Percentiles rank a stretch among this genome's conserved stretches.
Conservation (phyloP, 306 rosid species). For the Cucurbita maxima region DNA sequence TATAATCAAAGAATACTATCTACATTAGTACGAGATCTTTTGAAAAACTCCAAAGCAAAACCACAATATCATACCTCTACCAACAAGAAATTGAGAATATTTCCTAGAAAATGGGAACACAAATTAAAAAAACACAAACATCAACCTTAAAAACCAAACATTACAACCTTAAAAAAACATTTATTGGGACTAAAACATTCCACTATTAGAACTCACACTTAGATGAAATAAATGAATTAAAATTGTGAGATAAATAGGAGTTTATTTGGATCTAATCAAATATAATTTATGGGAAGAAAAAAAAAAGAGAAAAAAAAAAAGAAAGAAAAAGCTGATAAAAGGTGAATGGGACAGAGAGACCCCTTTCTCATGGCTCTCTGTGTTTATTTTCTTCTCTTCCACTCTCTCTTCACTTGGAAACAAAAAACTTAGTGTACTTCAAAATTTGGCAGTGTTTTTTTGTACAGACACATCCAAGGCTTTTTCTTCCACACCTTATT, state of each 20-base stretch:
- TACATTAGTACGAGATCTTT: fast-evolving
- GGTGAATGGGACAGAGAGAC: neutral
- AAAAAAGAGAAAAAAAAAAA: neutral
- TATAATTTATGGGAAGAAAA: constrained; percentile 8
- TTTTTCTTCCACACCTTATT: neutral
- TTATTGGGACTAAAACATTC: neutral
- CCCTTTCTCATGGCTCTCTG: neutral
- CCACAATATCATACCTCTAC: no score
- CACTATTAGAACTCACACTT: neutral
- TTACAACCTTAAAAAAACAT: no score
- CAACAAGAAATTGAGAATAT: no score
- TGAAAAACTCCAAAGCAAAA: no score
- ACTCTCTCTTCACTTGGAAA: neutral
- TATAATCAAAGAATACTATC: no score
- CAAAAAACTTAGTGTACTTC: neutral
- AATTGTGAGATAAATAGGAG: neutral
- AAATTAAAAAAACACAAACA: no score
- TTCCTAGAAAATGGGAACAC: no score
- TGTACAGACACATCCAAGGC: neutral
- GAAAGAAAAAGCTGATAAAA: neutral
- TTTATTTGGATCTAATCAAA: constrained; percentile 8
- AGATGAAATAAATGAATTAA: neutral
- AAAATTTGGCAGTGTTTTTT: neutral
- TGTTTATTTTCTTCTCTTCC: neutral
- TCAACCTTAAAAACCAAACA: no score